Evolutionary conservation across 2,329 filamentous ascomycete genomes (phyloP).

Genomic region (Colletotrichum spaethianum): DNA sequence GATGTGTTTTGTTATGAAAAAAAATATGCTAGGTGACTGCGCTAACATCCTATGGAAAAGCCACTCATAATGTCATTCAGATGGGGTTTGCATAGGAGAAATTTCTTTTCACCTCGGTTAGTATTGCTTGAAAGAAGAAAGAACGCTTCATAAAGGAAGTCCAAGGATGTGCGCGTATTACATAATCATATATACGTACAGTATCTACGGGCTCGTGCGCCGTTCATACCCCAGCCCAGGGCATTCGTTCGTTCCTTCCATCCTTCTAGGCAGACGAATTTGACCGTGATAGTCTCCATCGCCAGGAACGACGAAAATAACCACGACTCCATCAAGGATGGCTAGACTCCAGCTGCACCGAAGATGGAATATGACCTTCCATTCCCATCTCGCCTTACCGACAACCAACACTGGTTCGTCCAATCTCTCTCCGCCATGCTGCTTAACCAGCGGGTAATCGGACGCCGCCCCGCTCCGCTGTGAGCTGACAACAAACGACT

Average conservation of each 20-base stretch:
- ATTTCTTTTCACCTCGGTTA: not conserved
- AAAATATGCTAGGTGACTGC: not conserved
- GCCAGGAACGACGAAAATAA: not conserved
- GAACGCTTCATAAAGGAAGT: not conserved
- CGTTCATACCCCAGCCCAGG: not conserved
- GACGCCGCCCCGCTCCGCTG: slow-evolving; percentile 29
- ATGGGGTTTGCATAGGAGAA: not conserved
- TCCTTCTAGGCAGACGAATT: not conserved
- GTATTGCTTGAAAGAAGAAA: not conserved
- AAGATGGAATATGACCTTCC: not conserved
- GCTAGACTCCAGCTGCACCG: not conserved
- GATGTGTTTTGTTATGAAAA: no score
- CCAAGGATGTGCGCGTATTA: not conserved
- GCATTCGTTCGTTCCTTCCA: not conserved
- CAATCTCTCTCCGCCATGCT: not conserved
- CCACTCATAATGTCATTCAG: not conserved
- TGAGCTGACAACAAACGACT: not conserved
- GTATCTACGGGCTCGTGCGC: not conserved
- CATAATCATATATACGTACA: not conserved
- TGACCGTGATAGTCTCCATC: no score
- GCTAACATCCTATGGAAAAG: not conserved
- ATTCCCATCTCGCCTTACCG: not conserved
- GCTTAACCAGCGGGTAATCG: slow-evolving; percentile 14
- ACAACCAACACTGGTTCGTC: not conserved
- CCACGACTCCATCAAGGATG: not conserved